Evolutionary conservation across 2,329 filamentous ascomycete species (phyloP), one percentile per base, ranked within the genome.

Genomic region (Pleomassaria siparia): DNA sequence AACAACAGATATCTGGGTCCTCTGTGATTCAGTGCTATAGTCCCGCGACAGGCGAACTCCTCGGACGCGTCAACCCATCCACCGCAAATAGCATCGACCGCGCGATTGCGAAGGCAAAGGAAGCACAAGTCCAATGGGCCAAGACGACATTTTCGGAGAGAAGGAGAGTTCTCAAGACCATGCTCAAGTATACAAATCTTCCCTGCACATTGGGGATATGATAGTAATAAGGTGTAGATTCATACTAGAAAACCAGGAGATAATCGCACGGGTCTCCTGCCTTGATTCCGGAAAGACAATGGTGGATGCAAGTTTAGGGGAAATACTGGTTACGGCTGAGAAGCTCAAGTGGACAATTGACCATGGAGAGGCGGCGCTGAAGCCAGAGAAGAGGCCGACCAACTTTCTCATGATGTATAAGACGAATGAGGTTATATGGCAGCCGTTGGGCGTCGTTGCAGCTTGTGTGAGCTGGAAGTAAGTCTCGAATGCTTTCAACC

Each of bases 381-480:
- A 73, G 28, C 83, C 89, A 0, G 86, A 87, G 54, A 76, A 77
- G 40, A 80, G 94, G 44, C 90, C 91, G 4, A 95, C 91, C 1
- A 96, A 95, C 70, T 78, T 96, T 37, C 80, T 99, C 54, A 95
- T 99, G 90, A 83, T 85, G 73, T 96, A 97, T 74, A 99, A 99
- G 80, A 84, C 82, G 69, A 96, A 96, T 66, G 86, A 85, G 53
- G 91, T 99, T 22, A 76, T 82, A 41, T 99, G 95, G 71, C 91
- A 99, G 72, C 92, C 94, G 12, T 76, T 97, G 16, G 94, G 94
- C 13, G 90, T 99, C 28, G 89, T 99, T 5, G 87, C 90, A 10
- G 92, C 94, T 15, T 86, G 92, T 43, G 90, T 99, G 35, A 94
- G 88, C 66, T 99, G 94, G 94, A 99, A 99, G 76, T 97, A 91